Percentiles rank a stretch among this genome's conserved stretches.
Conservation (phyloP, 495 filamentous ascomycete genomes). For the Cairneyella variabilis region DNA sequence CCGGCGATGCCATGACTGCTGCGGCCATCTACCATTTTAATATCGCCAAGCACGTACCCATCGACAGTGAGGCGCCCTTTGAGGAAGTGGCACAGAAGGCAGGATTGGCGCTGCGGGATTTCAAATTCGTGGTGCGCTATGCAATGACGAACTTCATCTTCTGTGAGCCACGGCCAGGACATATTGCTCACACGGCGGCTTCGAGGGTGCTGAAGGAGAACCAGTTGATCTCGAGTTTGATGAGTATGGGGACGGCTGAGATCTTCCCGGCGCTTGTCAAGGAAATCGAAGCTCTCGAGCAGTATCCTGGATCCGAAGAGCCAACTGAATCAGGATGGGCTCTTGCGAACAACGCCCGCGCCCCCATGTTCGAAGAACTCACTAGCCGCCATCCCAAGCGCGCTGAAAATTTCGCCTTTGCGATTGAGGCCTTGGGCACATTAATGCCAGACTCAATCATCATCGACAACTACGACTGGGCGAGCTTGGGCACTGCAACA, state of each 20-base stretch:
- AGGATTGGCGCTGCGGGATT: background rate
- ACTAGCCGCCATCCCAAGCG: constrained; percentile 10
- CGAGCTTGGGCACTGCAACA: constrained; percentile 6
- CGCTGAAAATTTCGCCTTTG: background rate
- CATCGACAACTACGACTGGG: constrained; percentile 25
- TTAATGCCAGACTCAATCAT: background rate
- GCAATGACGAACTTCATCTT: background rate
- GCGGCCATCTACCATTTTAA: background rate
- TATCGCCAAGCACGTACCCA: background rate
- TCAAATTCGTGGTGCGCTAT: background rate
- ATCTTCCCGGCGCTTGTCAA: background rate
- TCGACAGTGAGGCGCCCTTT: background rate
- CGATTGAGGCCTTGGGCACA: background rate
- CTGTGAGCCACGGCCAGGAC: background rate
- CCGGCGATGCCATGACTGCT: too few relatives aligned
- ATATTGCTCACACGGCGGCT: background rate
- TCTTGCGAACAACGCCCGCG: background rate
- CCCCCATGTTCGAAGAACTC: background rate
- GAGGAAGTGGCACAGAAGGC: background rate
- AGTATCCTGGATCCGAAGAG: background rate
- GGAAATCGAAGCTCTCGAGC: background rate
- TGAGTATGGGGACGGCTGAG: background rate
- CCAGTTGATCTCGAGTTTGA: background rate
- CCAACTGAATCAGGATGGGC: background rate
- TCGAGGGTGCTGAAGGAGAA: background rate